phyloP scores from a whole-genome alignment of 345 rosid species.

The Citrus trifoliata region DNA sequence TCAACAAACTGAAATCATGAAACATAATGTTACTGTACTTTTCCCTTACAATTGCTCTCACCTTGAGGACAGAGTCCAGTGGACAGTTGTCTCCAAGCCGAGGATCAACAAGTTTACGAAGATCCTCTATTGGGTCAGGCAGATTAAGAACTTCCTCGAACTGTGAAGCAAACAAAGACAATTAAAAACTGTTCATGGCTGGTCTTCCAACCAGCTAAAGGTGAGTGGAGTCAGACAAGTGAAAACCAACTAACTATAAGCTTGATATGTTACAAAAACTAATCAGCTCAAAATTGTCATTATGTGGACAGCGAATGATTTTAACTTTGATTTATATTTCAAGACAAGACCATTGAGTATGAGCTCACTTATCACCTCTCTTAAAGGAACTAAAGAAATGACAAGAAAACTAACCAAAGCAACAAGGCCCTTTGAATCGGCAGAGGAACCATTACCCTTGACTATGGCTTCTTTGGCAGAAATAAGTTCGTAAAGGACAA shows the following conservation, averaged over 20 bases:
- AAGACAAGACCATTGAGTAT: not conserved
- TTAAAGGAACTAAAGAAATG: slow-evolving; percentile 2
- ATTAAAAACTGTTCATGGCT: not conserved
- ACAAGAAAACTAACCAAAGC: slow-evolving; percentile 58
- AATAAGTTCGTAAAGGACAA: slow-evolving; percentile 88
- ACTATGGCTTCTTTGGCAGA: slow-evolving; percentile 94
- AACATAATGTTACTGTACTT: not conserved
- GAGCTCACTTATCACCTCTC: not conserved
- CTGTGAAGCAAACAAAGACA: slow-evolving; percentile 27
- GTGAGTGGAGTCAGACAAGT: not conserved
- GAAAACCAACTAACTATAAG: not conserved
- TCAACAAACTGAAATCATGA: slow-evolving; percentile 1
- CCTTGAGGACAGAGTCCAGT: slow-evolving; percentile 73
- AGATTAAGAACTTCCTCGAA: slow-evolving; percentile 68
- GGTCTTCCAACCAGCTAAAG: not conserved
- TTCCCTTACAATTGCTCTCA: slow-evolving; percentile 14
- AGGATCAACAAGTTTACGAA: slow-evolving; percentile 62
- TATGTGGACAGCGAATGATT: too few relatives aligned
- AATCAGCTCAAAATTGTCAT: too few relatives aligned
- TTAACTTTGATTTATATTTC: not conserved
- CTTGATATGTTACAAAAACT: too few relatives aligned
- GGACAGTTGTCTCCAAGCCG: slow-evolving; percentile 75
- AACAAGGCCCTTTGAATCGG: slow-evolving; percentile 83
- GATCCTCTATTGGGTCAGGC: slow-evolving; percentile 54
- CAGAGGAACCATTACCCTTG: slow-evolving; percentile 37